A percentile compares a stretch with the other conserved stretches of the same genome.
These are phyloP conservation scores for Datura wrightii DNA, from an alignment of 257 asterid species.

Conservation along the genomic window DNA sequence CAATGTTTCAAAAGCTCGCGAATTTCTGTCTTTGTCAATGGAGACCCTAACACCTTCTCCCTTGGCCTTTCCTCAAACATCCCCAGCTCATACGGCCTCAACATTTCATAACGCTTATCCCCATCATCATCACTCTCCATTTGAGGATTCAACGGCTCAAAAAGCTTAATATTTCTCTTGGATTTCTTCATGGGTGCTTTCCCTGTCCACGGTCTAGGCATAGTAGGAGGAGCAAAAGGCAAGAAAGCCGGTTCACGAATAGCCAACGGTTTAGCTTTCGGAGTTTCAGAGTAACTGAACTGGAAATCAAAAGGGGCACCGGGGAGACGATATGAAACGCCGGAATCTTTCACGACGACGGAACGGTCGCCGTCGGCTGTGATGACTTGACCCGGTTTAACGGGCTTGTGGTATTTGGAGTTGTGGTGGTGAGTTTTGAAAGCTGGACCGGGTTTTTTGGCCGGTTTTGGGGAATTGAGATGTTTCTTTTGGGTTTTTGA, in stretches of 20 bases:
- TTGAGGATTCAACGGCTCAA: not conserved
- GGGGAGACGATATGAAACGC: conserved; percentile 78
- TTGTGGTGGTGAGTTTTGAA: conserved; percentile 63
- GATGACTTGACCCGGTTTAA: conserved; percentile 71
- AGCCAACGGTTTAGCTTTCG: conserved; percentile 77
- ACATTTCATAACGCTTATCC: conserved; percentile 59
- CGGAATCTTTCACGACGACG: conserved; percentile 68
- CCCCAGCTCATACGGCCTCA: conserved; percentile 69
- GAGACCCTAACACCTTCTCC: conserved; percentile 72
- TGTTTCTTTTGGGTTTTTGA: conserved; percentile 26
- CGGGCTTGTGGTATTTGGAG: conserved; percentile 81
- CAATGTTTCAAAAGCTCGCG: conserved; percentile 62
- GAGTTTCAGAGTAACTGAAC: conserved; percentile 88
- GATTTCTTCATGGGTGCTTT: conserved; percentile 90
- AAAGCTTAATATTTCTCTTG: conserved; percentile 73
- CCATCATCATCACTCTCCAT: not conserved
- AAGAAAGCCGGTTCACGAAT: conserved; percentile 90
- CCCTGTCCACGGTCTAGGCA: conserved; percentile 99
- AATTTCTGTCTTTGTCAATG: conserved; percentile 65
- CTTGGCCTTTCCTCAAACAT: conserved; percentile 53
- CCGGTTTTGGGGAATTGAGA: conserved; percentile 31
- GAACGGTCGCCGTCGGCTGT: conserved; percentile 61
- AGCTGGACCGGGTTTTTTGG: conserved; percentile 50
- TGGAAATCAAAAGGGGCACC: conserved; percentile 97
- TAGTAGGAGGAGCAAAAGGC: conserved; percentile 93